These are phyloP conservation scores for Dactylellina haptotyla DNA, from an alignment of 2,329 filamentous ascomycete species.

Conservation along the genomic window DNA sequence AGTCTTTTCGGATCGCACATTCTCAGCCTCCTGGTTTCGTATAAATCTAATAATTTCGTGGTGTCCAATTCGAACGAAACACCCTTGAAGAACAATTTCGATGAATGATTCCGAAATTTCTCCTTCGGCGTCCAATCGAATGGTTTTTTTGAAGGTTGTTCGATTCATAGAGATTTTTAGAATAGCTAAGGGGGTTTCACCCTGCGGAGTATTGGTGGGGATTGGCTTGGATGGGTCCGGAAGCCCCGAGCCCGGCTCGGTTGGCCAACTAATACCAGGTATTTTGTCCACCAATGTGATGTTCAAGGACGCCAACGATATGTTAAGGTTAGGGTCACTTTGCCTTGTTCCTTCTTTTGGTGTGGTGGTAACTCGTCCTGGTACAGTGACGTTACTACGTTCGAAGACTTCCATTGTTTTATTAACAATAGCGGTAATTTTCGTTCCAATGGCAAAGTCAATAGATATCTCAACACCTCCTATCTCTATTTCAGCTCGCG, in stretches of 20 bases:
- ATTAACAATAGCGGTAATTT: slow-evolving; percentile 1
- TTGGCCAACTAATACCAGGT: background rate
- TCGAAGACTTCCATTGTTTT: background rate
- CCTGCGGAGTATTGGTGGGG: background rate
- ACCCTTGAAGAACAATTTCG: slow-evolving; percentile 69
- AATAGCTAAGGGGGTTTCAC: slow-evolving; percentile 4
- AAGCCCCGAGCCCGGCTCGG: background rate
- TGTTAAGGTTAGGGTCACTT: background rate
- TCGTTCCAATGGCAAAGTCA: slow-evolving; percentile 26
- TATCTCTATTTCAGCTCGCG: slow-evolving; percentile 25
- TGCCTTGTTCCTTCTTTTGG: background rate
- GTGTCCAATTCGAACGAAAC: slow-evolving; percentile 63
- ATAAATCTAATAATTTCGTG: slow-evolving; percentile 31
- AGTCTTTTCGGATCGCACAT: background rate
- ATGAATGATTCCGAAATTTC: slow-evolving; percentile 71
- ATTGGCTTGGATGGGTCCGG: background rate
- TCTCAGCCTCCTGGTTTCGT: slow-evolving; percentile 1
- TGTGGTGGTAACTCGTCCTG: background rate
- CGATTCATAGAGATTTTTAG: slow-evolving; percentile 13
- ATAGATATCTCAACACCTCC: slow-evolving; percentile 24
- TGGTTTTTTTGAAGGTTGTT: slow-evolving; percentile 14
- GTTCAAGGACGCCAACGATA: slow-evolving; percentile 25
- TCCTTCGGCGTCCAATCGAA: slow-evolving; percentile 63
- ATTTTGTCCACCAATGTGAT: slow-evolving; percentile 38
- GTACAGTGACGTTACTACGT: background rate